Evolutionary conservation across 257 asterid species (phyloP), one percentile per base, ranked within the genome.

Genomic region (Parsonsia alboflavescens): DNA sequence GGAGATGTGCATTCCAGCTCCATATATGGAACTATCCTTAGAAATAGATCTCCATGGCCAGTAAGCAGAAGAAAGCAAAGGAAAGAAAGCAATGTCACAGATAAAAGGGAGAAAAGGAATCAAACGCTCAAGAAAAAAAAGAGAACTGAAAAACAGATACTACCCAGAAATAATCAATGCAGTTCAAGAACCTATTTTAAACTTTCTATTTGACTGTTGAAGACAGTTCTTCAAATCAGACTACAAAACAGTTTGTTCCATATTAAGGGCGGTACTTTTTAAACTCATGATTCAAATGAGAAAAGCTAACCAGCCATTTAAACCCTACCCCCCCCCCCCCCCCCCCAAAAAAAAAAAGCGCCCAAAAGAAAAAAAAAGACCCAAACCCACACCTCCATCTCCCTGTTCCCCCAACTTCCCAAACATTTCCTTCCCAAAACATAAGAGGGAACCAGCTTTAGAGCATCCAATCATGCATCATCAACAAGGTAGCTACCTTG

Each of bases 401-500:
- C 45, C 58, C 58, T n/a, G 21, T 52, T 33, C 39, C 5, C 21
- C 26, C 62, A 72, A 41, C 61, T n/a, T 5, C 50, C 63, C 30
- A 26, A 15, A 50, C 3, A 24, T 24, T 2, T 39, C 44, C 28
- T 4, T 26, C 28, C 66, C 26, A 44, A 15, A n/a, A 21, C 19
- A 42, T 56, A 45, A 5, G 26, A 50, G n/a, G n/a, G 42, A 10
- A 33, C 66, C 22, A 10, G 54, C 74, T 54, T 36, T 11, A 24
- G 41, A 33, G 16, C 10, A 21, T n/a, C 4, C 6, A 28, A 19
- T 54, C 67, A 66, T 0, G 52, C 57, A 19, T 21, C 66, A 30
- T 56, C 82, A 84, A 79, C 76, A 2, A 80, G 90, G 48, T 80
- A 77, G 15, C 83, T 83, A 15, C 71, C 80, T 65, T 76, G 82